Percentiles rank a stretch among this genome's conserved stretches.
phyloP scores from a whole-genome alignment of 495 filamentous ascomycete species.

The Aspergillus homomorphus region DNA sequence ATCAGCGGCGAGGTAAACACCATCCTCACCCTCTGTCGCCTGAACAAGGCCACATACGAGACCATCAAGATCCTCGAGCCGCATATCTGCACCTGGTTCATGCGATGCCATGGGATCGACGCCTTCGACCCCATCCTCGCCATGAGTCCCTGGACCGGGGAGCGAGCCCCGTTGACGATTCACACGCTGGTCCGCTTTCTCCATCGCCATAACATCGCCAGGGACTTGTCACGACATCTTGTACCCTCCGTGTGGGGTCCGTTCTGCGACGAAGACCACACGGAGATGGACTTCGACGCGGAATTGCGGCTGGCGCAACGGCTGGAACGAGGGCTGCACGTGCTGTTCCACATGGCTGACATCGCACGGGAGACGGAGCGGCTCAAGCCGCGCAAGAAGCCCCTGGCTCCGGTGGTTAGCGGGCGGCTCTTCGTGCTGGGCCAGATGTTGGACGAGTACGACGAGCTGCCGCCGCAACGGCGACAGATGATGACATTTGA shows the following conservation, averaged over 20 bases:
- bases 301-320: slow-evolving; percentile 25
- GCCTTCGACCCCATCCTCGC: slow-evolving; percentile 25
- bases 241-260: slow-evolving; percentile 30
- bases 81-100: slow-evolving; percentile 28
- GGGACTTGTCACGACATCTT: slow-evolving; percentile 22
- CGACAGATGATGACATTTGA: slow-evolving; percentile 15
- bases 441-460: slow-evolving; percentile 23
- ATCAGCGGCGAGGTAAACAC: slow-evolving; percentile 23
- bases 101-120: slow-evolving; percentile 22
- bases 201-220: slow-evolving; percentile 23
- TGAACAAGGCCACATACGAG: slow-evolving; percentile 29
- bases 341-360: slow-evolving; percentile 33
- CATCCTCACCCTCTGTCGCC: slow-evolving; percentile 22
- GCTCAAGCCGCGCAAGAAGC: slow-evolving; percentile 8
- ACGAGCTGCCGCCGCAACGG: slow-evolving; percentile 17
- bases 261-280: slow-evolving; percentile 23
- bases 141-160: slow-evolving; percentile 24
- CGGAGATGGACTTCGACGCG: slow-evolving; percentile 28
- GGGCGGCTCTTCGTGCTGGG: slow-evolving; percentile 17
- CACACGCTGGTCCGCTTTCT: slow-evolving; percentile 23
- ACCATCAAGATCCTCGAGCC: slow-evolving; percentile 27
- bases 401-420: slow-evolving; percentile 11
- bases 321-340: slow-evolving; percentile 27
- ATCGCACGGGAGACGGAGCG: slow-evolving; percentile 22
- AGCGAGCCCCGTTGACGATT: slow-evolving; percentile 20